phyloP scores from a whole-genome alignment of 1,139 yeast genomes.

The Blastobotrys ciferrii region DNA sequence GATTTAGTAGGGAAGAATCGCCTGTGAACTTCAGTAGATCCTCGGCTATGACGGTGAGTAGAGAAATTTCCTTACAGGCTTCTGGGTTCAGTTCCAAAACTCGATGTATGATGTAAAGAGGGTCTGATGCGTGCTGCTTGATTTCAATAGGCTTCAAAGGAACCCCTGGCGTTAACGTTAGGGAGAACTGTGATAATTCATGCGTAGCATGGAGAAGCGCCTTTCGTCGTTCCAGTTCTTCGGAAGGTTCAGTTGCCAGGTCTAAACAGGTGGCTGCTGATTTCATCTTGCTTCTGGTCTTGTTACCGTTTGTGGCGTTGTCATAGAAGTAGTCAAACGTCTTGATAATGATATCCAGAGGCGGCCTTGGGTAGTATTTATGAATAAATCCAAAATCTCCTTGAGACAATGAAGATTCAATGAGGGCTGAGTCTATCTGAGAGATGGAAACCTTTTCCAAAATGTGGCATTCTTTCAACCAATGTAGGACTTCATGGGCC shows the following conservation, averaged over 20 bases:
- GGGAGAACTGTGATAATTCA: constrained; percentile 31
- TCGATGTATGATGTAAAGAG: constrained; percentile 32
- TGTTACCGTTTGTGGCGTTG: constrained; percentile 35
- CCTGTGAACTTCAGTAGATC: constrained; percentile 21
- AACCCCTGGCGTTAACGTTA: constrained; percentile 31
- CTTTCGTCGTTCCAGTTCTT: constrained; percentile 23
- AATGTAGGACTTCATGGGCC: neutral
- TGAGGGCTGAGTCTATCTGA: constrained; percentile 18
- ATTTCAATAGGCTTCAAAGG: constrained; percentile 33
- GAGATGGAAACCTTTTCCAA: constrained; percentile 3
- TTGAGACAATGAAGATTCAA: constrained; percentile 19
- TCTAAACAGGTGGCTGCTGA: constrained; percentile 30
- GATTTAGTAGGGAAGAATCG: constrained; percentile 12
- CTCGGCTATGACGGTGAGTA: constrained; percentile 29
- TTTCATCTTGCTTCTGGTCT: constrained; percentile 33
- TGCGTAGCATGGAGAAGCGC: constrained; percentile 32
- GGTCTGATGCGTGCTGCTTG: constrained; percentile 24
- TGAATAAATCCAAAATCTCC: constrained; percentile 27
- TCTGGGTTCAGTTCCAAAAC: constrained; percentile 34
- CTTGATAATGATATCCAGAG: constrained; percentile 13
- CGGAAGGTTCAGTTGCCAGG: constrained; percentile 18
- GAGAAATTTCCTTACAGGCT: constrained; percentile 31
- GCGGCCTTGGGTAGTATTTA: constrained; percentile 12
- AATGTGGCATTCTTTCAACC: constrained; percentile 1
- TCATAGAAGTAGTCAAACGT: constrained; percentile 33